Evolutionary conservation across 2,329 filamentous ascomycete genomes (phyloP), one percentile per base, ranked within the genome.

Genomic region (Leptographium wingfieldii): DNA sequence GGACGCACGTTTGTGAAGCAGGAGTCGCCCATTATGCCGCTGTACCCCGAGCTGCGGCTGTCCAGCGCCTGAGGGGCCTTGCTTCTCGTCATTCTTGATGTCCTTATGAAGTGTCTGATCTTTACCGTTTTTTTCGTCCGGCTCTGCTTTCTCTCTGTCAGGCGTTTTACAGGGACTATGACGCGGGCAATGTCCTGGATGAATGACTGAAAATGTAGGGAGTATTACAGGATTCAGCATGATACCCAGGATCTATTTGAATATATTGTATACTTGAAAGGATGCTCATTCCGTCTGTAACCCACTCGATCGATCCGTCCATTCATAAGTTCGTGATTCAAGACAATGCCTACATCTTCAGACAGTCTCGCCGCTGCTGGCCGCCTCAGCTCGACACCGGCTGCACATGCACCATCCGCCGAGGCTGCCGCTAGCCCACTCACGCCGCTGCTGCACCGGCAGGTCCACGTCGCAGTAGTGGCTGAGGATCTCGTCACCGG

Each of bases 401-500:
- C 81, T 75, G 73, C 94, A 99, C 79, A 89, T 85, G 74, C 94
- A 99, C 72, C 83, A 84, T 0, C 94, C 94, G 0, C 94, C 94
- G 58, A 99, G 76, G 61, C 90, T 92, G 5, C 92, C 94, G 55
- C 79, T 77, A 5, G 92, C 90, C 91, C 92, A 96, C 68, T 95
- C 92, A 63, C 94, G 82, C 60, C 94, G 81, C 69, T 94, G 82
- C 65, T 85, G 81, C 2, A 96, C 91, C 0, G 82, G 79, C 61
- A 97, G 70, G 25, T 82, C 78, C 58, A 96, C 80, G 73, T 97
- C 94, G 70, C 92, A 96, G 71, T 99, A 99, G 73, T 97, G 92
- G 69, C 91, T 95, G 63, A 95, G 72, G 53, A 97, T 84, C 75
- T 99, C 92, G 63, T 95, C 85, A 5, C 88, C 92, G 57, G 82